Percentiles rank a stretch among this genome's conserved stretches.
These are phyloP conservation scores for Globisporangium mamillatum DNA, from an alignment of 352 stramenopile species.

Conservation along the genomic window DNA sequence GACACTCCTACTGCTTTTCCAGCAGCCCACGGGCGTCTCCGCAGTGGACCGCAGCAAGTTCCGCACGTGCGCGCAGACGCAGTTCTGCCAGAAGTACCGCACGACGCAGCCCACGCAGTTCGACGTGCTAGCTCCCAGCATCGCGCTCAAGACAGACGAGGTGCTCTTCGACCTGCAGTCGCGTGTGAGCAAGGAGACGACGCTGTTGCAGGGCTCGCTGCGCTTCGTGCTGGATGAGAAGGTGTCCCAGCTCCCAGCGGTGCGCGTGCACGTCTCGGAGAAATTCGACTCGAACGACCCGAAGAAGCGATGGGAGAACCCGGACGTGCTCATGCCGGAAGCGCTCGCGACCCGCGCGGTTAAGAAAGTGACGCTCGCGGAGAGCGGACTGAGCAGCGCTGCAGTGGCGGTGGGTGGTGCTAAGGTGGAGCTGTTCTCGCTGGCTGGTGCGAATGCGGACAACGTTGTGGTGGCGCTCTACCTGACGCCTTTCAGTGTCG, in stretches of 20 bases:
- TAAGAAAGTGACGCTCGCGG: constrained; percentile 27
- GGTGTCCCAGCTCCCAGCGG: constrained; percentile 33
- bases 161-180: constrained; percentile 45
- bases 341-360: constrained; percentile 35
- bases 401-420: constrained; percentile 16
- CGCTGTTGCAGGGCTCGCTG: constrained; percentile 39
- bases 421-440: constrained; percentile 37
- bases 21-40: neutral
- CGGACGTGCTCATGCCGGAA: constrained; percentile 37
- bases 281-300: constrained; percentile 53
- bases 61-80: constrained; percentile 95
- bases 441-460: constrained; percentile 10
- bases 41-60: constrained; percentile 98
- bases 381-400: constrained; percentile 30
- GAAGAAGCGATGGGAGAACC: constrained; percentile 55
- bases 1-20: constrained; percentile 3
- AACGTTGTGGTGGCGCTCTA: constrained; percentile 52
- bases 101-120: constrained; percentile 31
- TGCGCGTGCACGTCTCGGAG: constrained; percentile 59
- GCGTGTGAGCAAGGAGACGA: constrained; percentile 19
- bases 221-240: constrained; percentile 48
- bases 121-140: constrained; percentile 31
- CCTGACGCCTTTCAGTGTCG: constrained; percentile 54
- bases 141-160: constrained; percentile 26
- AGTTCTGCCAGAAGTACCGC: constrained; percentile 92